Evolutionary conservation across 2,329 filamentous ascomycete species (phyloP), one percentile per base, ranked within the genome.

Genomic region (Colletotrichum sp.): DNA sequence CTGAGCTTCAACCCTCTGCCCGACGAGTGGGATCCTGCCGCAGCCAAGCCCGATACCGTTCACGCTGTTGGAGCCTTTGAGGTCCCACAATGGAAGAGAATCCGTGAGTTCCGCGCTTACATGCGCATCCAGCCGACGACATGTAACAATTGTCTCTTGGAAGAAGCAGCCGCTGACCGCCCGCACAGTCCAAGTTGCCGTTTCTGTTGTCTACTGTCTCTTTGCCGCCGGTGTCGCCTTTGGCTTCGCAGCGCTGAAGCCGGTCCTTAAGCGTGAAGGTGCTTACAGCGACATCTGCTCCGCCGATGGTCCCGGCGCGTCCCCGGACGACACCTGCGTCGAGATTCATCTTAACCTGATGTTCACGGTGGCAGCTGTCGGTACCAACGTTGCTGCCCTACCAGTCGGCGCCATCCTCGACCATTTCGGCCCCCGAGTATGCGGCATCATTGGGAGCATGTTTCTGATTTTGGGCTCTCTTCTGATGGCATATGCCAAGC

Each of bases 351-450:
- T 98, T 72, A 98, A 98, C 83, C 87, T 98, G 79, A 98, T 98
- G 95, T 98, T 98, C 88, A 98, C 95, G 8, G 90, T 96, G 55
- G 96, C 96, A 15, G 96, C 95, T 16, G 95, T 98, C 12, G 94
- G 92, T 8, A 98, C 96, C 52, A 98, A 98, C 81, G 94, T 98
- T 15, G 95, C 93, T 55, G 96, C 96, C 15, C 89, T 98, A 8
- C 95, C 96, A 3, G 92, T 98, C 13, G 96, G 96, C 62, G 95
- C 95, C 4, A 94, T 98, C 60, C 90, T 98, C 26, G 96, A 98
- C 85, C 90, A 92, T 77, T 96, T 92, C 81, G 96, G 96, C 2
- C 96, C 96, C 16, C 91, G 94, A 71, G 89, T 95, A 6, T 94
- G 94, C 80, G 94, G 95, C 5, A 87, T 96, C 26, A 89, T 94